These are phyloP conservation scores for Terana coerulea DNA, from an alignment of 768 basidiomycete species.

Conservation along the genomic window DNA sequence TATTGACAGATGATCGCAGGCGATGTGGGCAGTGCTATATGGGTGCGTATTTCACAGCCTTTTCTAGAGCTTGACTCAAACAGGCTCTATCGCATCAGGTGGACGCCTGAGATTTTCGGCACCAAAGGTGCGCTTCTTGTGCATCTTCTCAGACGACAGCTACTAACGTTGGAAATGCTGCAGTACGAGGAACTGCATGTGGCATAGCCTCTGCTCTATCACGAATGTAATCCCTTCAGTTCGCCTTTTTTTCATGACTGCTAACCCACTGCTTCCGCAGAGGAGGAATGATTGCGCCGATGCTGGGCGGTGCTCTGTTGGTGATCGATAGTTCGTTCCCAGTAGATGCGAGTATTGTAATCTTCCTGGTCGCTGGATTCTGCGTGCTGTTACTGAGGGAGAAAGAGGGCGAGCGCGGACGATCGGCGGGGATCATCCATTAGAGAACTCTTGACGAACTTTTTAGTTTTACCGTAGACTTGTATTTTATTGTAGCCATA, in stretches of 20 bases:
- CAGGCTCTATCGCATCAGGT: constrained; percentile 37
- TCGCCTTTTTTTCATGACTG: not conserved
- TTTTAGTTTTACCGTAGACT: not conserved
- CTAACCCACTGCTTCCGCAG: constrained; percentile 35
- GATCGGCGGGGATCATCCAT: constrained; percentile 1
- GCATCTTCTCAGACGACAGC: not conserved
- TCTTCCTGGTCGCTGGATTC: constrained; percentile 59
- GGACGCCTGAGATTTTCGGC: constrained; percentile 86
- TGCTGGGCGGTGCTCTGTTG: constrained; percentile 71
- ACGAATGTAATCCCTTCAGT: constrained; percentile 55
- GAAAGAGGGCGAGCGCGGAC: constrained; percentile 36
- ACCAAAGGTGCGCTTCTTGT: constrained; percentile 54
- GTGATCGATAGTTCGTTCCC: constrained; percentile 66
- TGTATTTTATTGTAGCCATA: not conserved
- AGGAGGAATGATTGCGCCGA: constrained; percentile 85
- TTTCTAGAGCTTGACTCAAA: not conserved
- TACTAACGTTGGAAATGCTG: constrained; percentile 1
- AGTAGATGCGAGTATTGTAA: constrained; percentile 67
- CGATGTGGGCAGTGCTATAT: constrained; percentile 87
- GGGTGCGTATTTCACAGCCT: constrained; percentile 35
- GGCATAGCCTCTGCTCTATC: constrained; percentile 86
- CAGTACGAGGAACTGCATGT: constrained; percentile 84
- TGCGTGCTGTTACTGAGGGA: constrained; percentile 62
- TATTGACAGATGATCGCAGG: constrained; percentile 39
- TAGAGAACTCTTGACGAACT: not conserved